Base-by-base conservation (phyloP, 2,329 filamentous ascomycete species). In the Paecilomyces dactylethromorphus region DNA sequence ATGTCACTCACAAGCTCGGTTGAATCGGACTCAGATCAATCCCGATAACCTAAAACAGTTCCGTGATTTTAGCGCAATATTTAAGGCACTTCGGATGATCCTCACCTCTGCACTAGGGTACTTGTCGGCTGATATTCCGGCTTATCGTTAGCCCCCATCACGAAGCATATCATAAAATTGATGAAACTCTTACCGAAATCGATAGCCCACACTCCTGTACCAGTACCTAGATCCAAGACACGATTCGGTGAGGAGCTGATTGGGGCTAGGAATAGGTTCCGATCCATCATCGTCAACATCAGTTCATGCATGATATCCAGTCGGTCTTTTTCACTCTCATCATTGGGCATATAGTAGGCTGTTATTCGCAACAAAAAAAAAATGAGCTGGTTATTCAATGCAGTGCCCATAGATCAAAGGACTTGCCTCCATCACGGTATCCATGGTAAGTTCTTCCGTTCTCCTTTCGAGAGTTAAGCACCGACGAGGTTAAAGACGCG, bases 11-110 rank as follows among this genome's bases (percentile, higher is more conserved):
- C 62, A 61, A 61, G 39, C 51, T 61, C 7, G 67, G 67, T 32
- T 68, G 66, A 35, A 65, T 69, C 13, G 68, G 69, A 52, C 66
- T 69, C 15, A 71, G 57, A 59, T 71, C 69, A 29, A 68, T 70
- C 10, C 68, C 69, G 56, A 66, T 58, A n/a, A 66, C 62, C 63
- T 66, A 54, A 12, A 15, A 24, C 12, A 7, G 45, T 2, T 54
- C 21, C 8, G n/a, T 32, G 11, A 56, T 13, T 32, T n/a, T 39
- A 26, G 53, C 21, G 49, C 21, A 32, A 18, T n/a, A 13, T 29
- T 22, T 7, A 49, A 29, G 39, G 39, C 8, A 3, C 15, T 45
- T 7, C 15, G 45, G 29, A 31, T 15, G 12, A n/a, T 18, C 54
- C 56, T 53, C 45, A 69, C 64, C 53, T 68, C 55, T 15, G 68